These are phyloP conservation scores for Helicocarpus griseus DNA, from an alignment of 2,329 filamentous ascomycete species.

Conservation along the genomic window DNA sequence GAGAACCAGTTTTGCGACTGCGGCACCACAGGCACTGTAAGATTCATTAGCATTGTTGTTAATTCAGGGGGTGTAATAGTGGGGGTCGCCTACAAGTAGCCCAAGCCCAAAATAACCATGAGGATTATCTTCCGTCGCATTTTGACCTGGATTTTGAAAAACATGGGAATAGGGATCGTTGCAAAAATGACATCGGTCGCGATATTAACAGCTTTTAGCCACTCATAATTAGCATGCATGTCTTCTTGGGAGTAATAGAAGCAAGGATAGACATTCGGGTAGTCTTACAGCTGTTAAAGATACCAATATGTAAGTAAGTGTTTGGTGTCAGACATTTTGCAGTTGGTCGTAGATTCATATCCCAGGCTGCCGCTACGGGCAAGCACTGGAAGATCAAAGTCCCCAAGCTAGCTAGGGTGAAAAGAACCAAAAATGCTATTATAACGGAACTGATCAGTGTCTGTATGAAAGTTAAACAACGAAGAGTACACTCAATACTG, in stretches of 20 bases:
- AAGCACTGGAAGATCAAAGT: background rate
- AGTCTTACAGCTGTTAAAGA: slow-evolving; percentile 4
- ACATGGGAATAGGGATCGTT: slow-evolving; percentile 4
- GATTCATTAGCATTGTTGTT: background rate
- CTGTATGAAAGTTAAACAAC: no score
- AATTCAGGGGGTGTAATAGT: no score
- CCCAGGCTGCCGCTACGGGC: background rate
- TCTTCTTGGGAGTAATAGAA: background rate
- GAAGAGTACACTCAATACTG: background rate
- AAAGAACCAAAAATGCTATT: background rate
- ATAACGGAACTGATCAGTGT: background rate
- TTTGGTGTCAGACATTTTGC: background rate
- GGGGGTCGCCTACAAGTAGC: background rate
- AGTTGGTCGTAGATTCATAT: background rate
- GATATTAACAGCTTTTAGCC: slow-evolving; percentile 1
- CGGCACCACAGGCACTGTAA: background rate
- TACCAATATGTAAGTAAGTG: background rate
- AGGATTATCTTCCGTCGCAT: background rate
- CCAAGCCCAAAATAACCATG: slow-evolving; percentile 1
- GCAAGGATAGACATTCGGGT: background rate
- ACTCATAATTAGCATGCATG: background rate
- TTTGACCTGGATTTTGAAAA: background rate
- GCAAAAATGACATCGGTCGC: slow-evolving; percentile 2
- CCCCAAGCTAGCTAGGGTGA: background rate
- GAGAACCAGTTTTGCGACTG: background rate